phyloP scores from a whole-genome alignment of 2,329 filamentous ascomycete genomes.

The Talaromyces marneffei region DNA sequence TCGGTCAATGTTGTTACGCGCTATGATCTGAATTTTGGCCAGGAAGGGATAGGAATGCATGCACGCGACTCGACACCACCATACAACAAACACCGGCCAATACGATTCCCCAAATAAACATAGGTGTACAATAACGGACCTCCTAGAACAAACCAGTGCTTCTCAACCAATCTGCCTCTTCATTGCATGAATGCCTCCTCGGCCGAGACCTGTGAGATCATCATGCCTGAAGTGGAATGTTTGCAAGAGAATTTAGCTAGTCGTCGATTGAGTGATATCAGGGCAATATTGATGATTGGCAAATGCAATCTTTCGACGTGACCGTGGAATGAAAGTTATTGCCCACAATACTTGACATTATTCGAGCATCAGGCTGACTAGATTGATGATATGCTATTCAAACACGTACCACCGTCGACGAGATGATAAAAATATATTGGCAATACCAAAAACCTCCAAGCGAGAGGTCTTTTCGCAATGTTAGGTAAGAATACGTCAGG shows the following conservation, averaged over 20 bases:
- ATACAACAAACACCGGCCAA: not conserved
- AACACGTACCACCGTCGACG: not conserved
- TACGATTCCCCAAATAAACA: not conserved
- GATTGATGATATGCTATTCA: not conserved
- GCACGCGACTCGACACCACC: not conserved
- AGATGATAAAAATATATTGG: not conserved
- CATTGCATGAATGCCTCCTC: not conserved
- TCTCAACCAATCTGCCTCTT: not conserved
- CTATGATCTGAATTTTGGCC: not conserved
- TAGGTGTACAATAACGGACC: not conserved
- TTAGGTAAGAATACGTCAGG: not conserved
- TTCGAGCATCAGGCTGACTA: not conserved
- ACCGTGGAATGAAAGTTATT: conserved; percentile 6
- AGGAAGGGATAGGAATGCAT: conserved; percentile 10
- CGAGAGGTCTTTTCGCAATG: not conserved
- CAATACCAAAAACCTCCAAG: no score
- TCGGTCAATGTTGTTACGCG: not conserved
- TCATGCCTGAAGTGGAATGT: conserved; percentile 10
- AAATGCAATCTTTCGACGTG: not conserved
- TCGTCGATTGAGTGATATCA: not conserved
- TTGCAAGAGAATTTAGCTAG: not conserved
- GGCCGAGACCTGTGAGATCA: not conserved
- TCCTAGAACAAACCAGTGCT: not conserved
- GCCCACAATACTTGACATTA: not conserved
- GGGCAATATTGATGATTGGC: not conserved